Conservation (phyloP, 2,329 filamentous ascomycete species). For the Monosporascus sp. region DNA sequence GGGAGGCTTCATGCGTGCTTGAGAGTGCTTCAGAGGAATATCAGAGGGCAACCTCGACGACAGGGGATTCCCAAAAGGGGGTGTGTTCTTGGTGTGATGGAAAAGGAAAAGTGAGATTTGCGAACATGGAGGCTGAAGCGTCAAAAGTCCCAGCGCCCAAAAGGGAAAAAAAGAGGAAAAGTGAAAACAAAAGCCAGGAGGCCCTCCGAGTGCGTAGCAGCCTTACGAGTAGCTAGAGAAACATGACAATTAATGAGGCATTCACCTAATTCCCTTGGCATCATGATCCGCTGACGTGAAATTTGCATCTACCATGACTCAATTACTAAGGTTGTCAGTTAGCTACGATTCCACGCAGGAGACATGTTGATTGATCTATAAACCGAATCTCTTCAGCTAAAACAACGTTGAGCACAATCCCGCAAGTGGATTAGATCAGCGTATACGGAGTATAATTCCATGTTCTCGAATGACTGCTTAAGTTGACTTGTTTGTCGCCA, state of each 20-base stretch:
- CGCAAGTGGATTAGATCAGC: too few species aligned
- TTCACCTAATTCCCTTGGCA: background rate
- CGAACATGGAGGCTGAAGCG: background rate
- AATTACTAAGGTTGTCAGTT: too few species aligned
- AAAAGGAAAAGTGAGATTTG: background rate
- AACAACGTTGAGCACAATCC: background rate
- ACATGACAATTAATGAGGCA: background rate
- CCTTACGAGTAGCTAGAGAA: background rate
- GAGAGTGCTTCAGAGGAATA: background rate
- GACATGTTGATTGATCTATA: too few species aligned
- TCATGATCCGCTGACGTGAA: background rate
- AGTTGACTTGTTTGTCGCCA: too few species aligned
- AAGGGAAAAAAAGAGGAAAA: conserved; percentile 1
- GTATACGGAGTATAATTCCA: too few species aligned
- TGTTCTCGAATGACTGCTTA: too few species aligned
- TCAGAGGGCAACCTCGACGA: background rate
- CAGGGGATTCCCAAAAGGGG: background rate
- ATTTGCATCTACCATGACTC: background rate
- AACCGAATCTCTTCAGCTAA: background rate
- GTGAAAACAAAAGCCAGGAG: background rate
- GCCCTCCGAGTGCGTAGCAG: background rate
- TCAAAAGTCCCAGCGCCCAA: background rate
- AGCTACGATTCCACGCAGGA: too few species aligned
- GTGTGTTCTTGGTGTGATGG: background rate
- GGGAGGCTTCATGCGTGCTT: background rate